A percentile compares a stretch with the other conserved stretches of the same genome.
Conservation (phyloP, 1,284 basidiomycete genomes). For the Lignosus rhinocerotis region DNA sequence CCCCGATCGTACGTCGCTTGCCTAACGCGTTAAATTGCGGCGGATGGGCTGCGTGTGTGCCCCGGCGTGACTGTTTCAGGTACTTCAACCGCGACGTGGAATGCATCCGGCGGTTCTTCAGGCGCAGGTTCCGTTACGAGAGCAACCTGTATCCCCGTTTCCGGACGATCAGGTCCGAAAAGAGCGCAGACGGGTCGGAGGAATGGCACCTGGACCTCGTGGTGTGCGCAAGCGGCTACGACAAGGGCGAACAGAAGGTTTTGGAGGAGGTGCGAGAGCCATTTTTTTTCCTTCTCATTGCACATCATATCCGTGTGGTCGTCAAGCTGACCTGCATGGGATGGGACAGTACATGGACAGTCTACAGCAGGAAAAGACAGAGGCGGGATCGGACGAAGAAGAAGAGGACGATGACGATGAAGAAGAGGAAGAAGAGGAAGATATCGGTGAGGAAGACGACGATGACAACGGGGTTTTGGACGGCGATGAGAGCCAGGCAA, state of each 20-base stretch:
- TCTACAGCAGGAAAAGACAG: constrained; percentile 45
- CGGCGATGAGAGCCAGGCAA: constrained; percentile 33
- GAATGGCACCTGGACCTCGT: constrained; percentile 82
- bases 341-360: constrained; percentile 63
- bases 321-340: constrained; percentile 1
- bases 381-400: constrained; percentile 30
- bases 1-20: neutral
- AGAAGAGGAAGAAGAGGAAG: constrained; percentile 38
- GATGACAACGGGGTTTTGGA: constrained; percentile 33
- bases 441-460: constrained; percentile 34
- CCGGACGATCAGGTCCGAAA: constrained; percentile 51
- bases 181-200: constrained; percentile 39
- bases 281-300: constrained; percentile 1
- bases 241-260: constrained; percentile 76
- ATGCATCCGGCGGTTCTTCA: constrained; percentile 94
- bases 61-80: constrained; percentile 49
- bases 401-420: constrained; percentile 31
- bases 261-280: constrained; percentile 71
- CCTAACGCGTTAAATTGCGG: constrained; percentile 5
- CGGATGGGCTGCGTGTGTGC: no score
- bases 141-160: constrained; percentile 88
- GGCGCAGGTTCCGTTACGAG: constrained; percentile 90
- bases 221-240: constrained; percentile 91
- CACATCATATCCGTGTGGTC: neutral
- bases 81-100: constrained; percentile 99